phyloP scores from a whole-genome alignment of 2,329 filamentous ascomycete species.

The Gnomoniopsis sp. region DNA sequence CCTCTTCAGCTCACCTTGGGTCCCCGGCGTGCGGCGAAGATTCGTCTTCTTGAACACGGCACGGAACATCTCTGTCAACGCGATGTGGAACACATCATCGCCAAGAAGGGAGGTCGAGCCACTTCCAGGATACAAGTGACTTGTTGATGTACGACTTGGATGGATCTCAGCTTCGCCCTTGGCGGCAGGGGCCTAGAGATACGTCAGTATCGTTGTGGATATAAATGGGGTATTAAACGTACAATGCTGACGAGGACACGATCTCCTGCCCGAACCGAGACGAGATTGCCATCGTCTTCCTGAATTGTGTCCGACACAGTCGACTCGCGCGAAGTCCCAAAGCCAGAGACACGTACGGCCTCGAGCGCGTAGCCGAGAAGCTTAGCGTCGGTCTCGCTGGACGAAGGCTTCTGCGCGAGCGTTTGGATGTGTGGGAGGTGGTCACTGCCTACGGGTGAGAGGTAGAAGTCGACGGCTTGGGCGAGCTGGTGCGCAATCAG shows the following conservation, averaged over 20 bases:
- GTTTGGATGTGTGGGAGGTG: constrained; percentile 60
- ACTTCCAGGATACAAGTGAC: constrained; percentile 62
- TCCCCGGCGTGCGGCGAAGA: constrained; percentile 57
- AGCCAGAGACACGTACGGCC: constrained; percentile 65
- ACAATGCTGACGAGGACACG: constrained; percentile 64
- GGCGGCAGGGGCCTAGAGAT: constrained; percentile 49
- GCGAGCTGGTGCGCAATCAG: constrained; percentile 51
- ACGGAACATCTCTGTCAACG: constrained; percentile 66
- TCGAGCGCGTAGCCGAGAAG: constrained; percentile 70
- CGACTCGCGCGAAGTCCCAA: constrained; percentile 57
- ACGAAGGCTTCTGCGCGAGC: constrained; percentile 52
- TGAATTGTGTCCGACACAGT: constrained; percentile 25
- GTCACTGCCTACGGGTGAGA: constrained; percentile 51
- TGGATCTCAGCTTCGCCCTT: constrained; percentile 57
- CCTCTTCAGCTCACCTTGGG: constrained; percentile 66
- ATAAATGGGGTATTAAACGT: constrained; percentile 21
- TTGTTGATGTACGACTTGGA: constrained; percentile 59
- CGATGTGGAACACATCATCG: constrained; percentile 55
- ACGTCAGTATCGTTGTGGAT: neutral
- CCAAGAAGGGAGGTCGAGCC: constrained; percentile 64
- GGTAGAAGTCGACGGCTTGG: constrained; percentile 70
- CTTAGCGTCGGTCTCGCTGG: constrained; percentile 56
- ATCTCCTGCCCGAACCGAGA: constrained; percentile 53
- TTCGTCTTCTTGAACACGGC: constrained; percentile 59
- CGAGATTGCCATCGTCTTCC: constrained; percentile 48